Evolutionary conservation across 129 eudicot species (phyloP), one percentile per base, ranked within the genome.

Genomic region (Tagetes patula): DNA sequence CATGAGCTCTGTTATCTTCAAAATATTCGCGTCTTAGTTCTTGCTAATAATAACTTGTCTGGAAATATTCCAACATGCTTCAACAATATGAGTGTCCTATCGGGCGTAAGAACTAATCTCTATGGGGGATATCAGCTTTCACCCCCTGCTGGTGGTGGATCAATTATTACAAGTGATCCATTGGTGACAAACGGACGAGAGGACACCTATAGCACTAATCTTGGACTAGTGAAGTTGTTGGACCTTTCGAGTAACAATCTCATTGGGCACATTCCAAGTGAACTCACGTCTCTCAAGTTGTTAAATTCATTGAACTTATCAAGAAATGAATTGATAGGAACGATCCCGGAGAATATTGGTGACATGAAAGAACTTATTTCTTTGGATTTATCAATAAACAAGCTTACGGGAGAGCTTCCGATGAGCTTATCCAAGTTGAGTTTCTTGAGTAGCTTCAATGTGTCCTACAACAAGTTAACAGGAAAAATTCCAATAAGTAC

Each of bases 401-500:
- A 71, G 14, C 74, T 82, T 14, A 60, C 50, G 1, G 85, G 90
- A 31, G 27, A 8, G 11, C 55, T 82, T 67, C 85, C 87, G 12
- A 27, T 36, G 12, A 64, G 78, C 42, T 37, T 86, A 13, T 48
- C 77, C 12, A 34, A 36, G 3, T 40, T 80, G 39, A 69, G 2
- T 6, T 62, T 5, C 65, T 65, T 76, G 5, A 47, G 63, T 12
- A 39, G 11, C 61, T 67, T 85, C 75, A 65, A 82, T 59, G 43
- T 82, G 65, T 86, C 87, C 0, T n/a, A 53, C 61, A 83, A 83
- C 70, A 71, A 65, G 5, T 74, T 85, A 61, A 80, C 70, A 0
- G 85, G 90, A 5, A 60, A 8, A 43, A 68, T 86, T 14, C 91
- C 91, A 8, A 34, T 69, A 9, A 31, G 84, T 46, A 72, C 43